These are phyloP conservation scores for Anthoceros angustus DNA, from an alignment of 225 moss, liverwort and hornwort species.

Conservation along the genomic window DNA sequence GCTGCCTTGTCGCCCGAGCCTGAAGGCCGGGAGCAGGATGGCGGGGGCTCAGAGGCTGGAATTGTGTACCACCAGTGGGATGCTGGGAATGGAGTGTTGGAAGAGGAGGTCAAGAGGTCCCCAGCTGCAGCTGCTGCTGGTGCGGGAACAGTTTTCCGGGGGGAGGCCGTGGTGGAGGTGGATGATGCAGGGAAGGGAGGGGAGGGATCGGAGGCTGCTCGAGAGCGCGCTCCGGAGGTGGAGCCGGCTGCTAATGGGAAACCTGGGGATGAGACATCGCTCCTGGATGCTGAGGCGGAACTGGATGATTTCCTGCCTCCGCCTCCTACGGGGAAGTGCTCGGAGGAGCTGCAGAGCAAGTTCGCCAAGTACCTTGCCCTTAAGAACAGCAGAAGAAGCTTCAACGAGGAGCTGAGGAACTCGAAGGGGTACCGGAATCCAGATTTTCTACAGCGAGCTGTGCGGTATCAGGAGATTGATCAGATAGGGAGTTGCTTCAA, in stretches of 20 bases:
- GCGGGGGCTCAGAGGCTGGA: background rate
- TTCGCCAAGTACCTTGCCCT: slow-evolving; percentile 45
- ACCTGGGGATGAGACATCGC: slow-evolving; percentile 14
- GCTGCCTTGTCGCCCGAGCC: slow-evolving; percentile 21
- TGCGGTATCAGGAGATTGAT: slow-evolving; percentile 66
- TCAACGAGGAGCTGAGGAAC: slow-evolving; percentile 65
- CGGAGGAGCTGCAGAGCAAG: slow-evolving; percentile 50
- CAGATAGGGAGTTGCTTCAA: slow-evolving; percentile 73
- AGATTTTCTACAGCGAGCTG: slow-evolving; percentile 84
- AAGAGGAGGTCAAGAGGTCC: background rate
- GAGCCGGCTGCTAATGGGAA: slow-evolving; percentile 15
- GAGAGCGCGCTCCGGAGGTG: slow-evolving; percentile 9
- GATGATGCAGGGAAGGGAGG: background rate
- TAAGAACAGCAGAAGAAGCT: slow-evolving; percentile 50
- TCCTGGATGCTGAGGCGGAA: slow-evolving; percentile 32
- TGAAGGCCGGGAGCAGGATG: slow-evolving; percentile 9
- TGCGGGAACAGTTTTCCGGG: background rate
- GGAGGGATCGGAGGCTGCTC: slow-evolving; percentile 2
- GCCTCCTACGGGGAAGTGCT: slow-evolving; percentile 39
- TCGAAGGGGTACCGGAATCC: slow-evolving; percentile 91
- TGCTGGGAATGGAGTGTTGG: background rate
- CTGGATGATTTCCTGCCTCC: slow-evolving; percentile 63
- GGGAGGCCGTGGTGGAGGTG: background rate
- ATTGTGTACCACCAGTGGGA: slow-evolving; percentile 1
- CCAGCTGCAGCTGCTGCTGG: background rate